phyloP scores from a whole-genome alignment of 768 basidiomycete genomes.

The Neoboletus brunneissimus region DNA sequence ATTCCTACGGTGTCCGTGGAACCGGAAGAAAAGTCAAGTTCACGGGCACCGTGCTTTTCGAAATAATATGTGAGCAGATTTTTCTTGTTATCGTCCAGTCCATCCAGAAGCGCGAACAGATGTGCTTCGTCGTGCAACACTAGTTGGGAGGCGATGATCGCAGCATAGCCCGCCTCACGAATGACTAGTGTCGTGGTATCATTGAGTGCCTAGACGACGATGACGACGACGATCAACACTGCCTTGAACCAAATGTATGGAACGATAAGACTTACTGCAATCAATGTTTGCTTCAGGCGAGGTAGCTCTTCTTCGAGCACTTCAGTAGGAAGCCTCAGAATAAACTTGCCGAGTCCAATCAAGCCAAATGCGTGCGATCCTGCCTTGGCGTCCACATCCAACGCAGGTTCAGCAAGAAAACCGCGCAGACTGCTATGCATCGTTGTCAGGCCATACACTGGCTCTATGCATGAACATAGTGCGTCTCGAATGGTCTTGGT shows the following conservation, averaged over 20 bases:
- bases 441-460: conserved; percentile 82
- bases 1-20: conserved; percentile 44
- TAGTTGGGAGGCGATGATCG: conserved; percentile 81
- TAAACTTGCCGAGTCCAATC: conserved; percentile 79
- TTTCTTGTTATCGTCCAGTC: conserved; percentile 86
- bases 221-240: background rate
- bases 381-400: conserved; percentile 55
- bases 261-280: conserved; percentile 47
- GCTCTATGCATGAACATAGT: conserved; percentile 67
- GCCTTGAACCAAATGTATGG: background rate
- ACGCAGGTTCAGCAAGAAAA: conserved; percentile 55
- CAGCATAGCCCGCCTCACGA: conserved; percentile 78
- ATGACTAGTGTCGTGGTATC: conserved; percentile 72
- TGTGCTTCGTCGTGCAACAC: conserved; percentile 82
- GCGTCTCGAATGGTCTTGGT: conserved; percentile 79
- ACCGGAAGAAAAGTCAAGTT: conserved; percentile 34
- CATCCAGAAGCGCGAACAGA: conserved; percentile 75
- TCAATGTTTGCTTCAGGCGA: conserved; percentile 66
- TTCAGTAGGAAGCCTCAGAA: conserved; percentile 74
- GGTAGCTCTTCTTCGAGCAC: conserved; percentile 87
- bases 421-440: conserved; percentile 69
- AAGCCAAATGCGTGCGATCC: conserved; percentile 79
- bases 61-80: conserved; percentile 87
- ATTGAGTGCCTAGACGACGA: conserved; percentile 57
- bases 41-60: conserved; percentile 80